Evolutionary conservation across 768 basidiomycete genomes (phyloP).

Genomic region (Panaeolus cyanescens): DNA sequence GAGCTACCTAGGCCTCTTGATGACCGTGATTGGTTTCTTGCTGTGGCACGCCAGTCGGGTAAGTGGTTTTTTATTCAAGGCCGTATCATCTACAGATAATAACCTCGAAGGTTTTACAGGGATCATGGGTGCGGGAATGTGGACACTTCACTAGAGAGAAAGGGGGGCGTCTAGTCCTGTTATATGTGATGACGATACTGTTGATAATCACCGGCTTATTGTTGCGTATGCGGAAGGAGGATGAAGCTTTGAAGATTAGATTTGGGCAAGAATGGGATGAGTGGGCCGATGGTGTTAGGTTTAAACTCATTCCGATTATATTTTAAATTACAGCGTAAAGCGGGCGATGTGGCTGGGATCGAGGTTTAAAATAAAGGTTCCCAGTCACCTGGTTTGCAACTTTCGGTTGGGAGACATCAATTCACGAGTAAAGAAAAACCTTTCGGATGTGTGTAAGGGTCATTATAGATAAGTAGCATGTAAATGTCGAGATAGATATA

Average conservation of each 20-base stretch:
- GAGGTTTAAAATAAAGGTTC: too few species aligned
- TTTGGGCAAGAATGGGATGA: constrained; percentile 45
- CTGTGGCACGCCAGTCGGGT: constrained; percentile 38
- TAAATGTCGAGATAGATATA: neutral
- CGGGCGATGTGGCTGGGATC: too few species aligned
- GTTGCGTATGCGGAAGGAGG: constrained; percentile 46
- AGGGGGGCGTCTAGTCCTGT: constrained; percentile 28
- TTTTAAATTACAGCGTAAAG: too few species aligned
- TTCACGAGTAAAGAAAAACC: neutral
- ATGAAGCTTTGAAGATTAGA: constrained; percentile 36
- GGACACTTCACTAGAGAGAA: constrained; percentile 33
- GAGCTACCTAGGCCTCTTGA: constrained; percentile 45
- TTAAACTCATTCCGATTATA: constrained; percentile 48
- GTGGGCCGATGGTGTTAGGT: constrained; percentile 48
- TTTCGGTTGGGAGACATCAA: too few species aligned
- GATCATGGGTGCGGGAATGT: constrained; percentile 48
- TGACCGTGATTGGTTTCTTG: constrained; percentile 33
- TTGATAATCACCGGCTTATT: constrained; percentile 35
- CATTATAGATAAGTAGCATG: neutral
- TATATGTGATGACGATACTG: constrained; percentile 29
- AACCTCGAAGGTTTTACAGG: constrained; percentile 25
- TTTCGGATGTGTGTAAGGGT: neutral
- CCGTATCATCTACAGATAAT: neutral
- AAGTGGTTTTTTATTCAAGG: constrained; percentile 12
- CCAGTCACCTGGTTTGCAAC: too few species aligned